Evolutionary conservation across 768 basidiomycete genomes (phyloP).

Genomic region (Russula compacta): DNA sequence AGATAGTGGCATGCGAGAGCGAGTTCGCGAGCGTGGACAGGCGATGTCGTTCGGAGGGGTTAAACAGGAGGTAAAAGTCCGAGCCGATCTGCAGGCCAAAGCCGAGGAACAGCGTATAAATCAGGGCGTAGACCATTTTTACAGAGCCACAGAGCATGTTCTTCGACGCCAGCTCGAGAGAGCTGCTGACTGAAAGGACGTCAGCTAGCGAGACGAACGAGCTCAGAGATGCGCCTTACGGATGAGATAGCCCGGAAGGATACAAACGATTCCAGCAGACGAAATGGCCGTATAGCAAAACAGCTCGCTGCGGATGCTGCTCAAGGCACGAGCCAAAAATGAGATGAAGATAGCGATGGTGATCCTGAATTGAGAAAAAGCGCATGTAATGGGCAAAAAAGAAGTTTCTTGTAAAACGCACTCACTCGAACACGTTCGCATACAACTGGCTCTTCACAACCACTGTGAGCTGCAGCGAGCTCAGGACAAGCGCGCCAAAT

Average conservation of each 20-base stretch:
- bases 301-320: conserved; percentile 60
- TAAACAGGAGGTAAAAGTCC: conserved; percentile 65
- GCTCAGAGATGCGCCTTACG: conserved; percentile 32
- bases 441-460: conserved; percentile 70
- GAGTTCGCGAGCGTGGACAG: conserved; percentile 43
- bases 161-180: conserved; percentile 68
- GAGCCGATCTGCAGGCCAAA: conserved; percentile 79
- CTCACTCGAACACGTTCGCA: conserved; percentile 85
- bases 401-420: conserved; percentile 7
- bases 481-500: conserved; percentile 53
- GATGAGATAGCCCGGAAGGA: conserved; percentile 81
- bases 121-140: conserved; percentile 77
- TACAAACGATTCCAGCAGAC: conserved; percentile 75
- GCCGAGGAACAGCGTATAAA: conserved; percentile 63
- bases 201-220: not conserved
- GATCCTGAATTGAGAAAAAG: conserved; percentile 49
- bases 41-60: conserved; percentile 43
- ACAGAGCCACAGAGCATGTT: conserved; percentile 65
- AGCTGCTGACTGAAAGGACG: conserved; percentile 53
- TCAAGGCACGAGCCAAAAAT: conserved; percentile 70
- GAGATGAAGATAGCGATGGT: conserved; percentile 73
- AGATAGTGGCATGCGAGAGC: conserved; percentile 37
- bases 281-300: conserved; percentile 91
- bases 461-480: conserved; percentile 59
- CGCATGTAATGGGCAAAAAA: not conserved